phyloP scores from a whole-genome alignment of 31 red algal species.

The Asparagopsis taxiformis region DNA sequence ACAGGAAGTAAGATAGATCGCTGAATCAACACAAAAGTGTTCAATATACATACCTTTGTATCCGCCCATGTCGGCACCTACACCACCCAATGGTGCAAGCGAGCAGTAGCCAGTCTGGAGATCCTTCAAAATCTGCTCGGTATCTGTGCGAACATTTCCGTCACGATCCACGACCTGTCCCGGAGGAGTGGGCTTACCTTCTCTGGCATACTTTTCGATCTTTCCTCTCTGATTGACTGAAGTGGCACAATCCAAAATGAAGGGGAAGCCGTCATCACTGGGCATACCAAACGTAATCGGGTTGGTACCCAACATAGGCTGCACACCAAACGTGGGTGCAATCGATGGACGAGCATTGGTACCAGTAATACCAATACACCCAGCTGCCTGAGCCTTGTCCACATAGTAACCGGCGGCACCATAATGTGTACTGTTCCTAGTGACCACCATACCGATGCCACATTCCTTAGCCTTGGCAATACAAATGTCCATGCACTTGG shows the following conservation, averaged over 20 bases:
- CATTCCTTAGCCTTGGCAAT: slow-evolving; percentile 69
- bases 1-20: too few relatives aligned
- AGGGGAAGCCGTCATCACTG: slow-evolving; percentile 65
- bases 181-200: slow-evolving; percentile 65
- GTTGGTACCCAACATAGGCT: slow-evolving; percentile 79
- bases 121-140: slow-evolving; percentile 59
- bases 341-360: slow-evolving; percentile 76
- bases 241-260: slow-evolving; percentile 69
- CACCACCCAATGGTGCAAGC: slow-evolving; percentile 64
- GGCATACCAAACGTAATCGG: slow-evolving; percentile 63
- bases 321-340: slow-evolving; percentile 60
- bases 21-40: background rate
- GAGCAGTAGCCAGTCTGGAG: slow-evolving; percentile 69
- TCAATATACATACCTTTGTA: slow-evolving; percentile 52
- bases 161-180: slow-evolving; percentile 73
- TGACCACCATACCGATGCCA: slow-evolving; percentile 66
- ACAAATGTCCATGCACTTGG: slow-evolving; percentile 58
- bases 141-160: slow-evolving; percentile 69
- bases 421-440: slow-evolving; percentile 66
- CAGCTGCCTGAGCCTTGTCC: slow-evolving; percentile 40
- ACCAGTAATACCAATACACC: slow-evolving; percentile 70
- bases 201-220: slow-evolving; percentile 75
- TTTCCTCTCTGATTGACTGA: slow-evolving; percentile 67
- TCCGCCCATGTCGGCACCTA: slow-evolving; percentile 56
- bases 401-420: slow-evolving; percentile 68